Percentiles rank a stretch among this genome's conserved stretches.
phyloP scores from a whole-genome alignment of 2,329 filamentous ascomycete species.

The Colletotrichum lupini region DNA sequence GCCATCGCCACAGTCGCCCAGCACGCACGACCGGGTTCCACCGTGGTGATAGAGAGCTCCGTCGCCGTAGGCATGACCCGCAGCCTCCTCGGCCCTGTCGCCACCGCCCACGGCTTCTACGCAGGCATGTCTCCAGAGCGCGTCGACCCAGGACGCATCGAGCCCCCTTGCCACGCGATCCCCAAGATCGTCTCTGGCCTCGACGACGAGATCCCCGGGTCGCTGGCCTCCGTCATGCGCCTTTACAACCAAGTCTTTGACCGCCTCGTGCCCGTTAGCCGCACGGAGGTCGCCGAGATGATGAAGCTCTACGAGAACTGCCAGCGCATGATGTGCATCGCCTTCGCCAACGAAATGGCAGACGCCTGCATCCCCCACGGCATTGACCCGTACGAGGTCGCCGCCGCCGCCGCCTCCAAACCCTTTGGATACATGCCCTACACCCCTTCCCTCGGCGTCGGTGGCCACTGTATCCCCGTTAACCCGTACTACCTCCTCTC shows the following conservation, averaged over 20 bases:
- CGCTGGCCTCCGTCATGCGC: slow-evolving; percentile 46
- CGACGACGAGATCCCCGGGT: slow-evolving; percentile 44
- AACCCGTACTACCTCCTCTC: slow-evolving; percentile 55
- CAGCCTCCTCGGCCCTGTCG: slow-evolving; percentile 47
- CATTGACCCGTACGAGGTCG: slow-evolving; percentile 54
- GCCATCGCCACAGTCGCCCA: slow-evolving; percentile 47
- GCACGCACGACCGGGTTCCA: slow-evolving; percentile 47
- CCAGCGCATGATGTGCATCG: slow-evolving; percentile 53
- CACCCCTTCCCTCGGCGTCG: slow-evolving; percentile 51
- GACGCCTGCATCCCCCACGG: slow-evolving; percentile 49
- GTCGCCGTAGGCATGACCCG: slow-evolving; percentile 57
- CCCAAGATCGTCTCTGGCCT: slow-evolving; percentile 57
- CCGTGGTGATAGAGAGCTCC: slow-evolving; percentile 53
- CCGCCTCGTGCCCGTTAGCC: slow-evolving; percentile 49
- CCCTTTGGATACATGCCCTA: slow-evolving; percentile 54
- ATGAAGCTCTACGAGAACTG: slow-evolving; percentile 59
- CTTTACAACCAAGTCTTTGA: slow-evolving; percentile 52
- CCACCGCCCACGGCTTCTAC: slow-evolving; percentile 44
- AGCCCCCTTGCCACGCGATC: slow-evolving; percentile 44
- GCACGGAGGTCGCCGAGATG: slow-evolving; percentile 57
- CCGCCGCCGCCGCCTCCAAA: slow-evolving; percentile 49
- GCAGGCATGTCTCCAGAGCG: slow-evolving; percentile 51
- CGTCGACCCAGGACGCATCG: slow-evolving; percentile 50
- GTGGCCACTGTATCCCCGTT: slow-evolving; percentile 56
- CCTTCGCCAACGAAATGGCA: slow-evolving; percentile 57